Percentiles rank a stretch among this genome's conserved stretches.
Conservation (phyloP, 805 yeast species). For the Kuraishia ogatae region DNA sequence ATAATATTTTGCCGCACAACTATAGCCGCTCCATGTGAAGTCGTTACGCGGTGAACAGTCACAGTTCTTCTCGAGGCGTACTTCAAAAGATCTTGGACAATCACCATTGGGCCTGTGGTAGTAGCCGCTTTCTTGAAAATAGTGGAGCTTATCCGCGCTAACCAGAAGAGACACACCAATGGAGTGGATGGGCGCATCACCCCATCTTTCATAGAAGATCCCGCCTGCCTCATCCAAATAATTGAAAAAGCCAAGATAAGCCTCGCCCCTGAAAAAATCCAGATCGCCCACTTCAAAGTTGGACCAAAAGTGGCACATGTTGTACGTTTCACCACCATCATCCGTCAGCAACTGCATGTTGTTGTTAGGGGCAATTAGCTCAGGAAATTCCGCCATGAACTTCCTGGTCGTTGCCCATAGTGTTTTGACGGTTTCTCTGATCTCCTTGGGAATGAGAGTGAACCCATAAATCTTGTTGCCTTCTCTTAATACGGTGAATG, state of each 20-base stretch:
- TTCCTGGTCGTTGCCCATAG: constrained; percentile 40
- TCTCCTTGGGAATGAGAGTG: constrained; percentile 40
- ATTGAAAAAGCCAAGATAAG: constrained; percentile 47
- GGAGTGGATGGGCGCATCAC: constrained; percentile 32
- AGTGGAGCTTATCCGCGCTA: constrained; percentile 17
- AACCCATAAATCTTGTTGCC: constrained; percentile 42
- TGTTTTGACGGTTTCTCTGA: constrained; percentile 42
- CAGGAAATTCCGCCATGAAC: constrained; percentile 36
- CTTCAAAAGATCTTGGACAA: constrained; percentile 45
- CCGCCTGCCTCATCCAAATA: constrained; percentile 53
- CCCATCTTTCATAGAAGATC: constrained; percentile 61
- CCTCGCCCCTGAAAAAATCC: constrained; percentile 48
- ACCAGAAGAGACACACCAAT: constrained; percentile 22
- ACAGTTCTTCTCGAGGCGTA: constrained; percentile 39
- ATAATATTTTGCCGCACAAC: constrained; percentile 40
- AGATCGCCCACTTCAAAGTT: constrained; percentile 55
- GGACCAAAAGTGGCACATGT: constrained; percentile 59
- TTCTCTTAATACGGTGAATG: constrained; percentile 32
- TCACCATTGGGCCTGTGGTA: constrained; percentile 47
- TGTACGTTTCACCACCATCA: constrained; percentile 31
- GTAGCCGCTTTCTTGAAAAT: constrained; percentile 45
- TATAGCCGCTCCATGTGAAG: constrained; percentile 39
- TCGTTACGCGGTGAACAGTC: constrained; percentile 40
- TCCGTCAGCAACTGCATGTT: constrained; percentile 41
- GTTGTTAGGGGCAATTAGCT: constrained; percentile 36